A percentile compares a stretch with the other conserved stretches of the same genome.
Evolutionary conservation across 352 stramenopile genomes (phyloP).

Genomic region (Phytophthora idaei): DNA sequence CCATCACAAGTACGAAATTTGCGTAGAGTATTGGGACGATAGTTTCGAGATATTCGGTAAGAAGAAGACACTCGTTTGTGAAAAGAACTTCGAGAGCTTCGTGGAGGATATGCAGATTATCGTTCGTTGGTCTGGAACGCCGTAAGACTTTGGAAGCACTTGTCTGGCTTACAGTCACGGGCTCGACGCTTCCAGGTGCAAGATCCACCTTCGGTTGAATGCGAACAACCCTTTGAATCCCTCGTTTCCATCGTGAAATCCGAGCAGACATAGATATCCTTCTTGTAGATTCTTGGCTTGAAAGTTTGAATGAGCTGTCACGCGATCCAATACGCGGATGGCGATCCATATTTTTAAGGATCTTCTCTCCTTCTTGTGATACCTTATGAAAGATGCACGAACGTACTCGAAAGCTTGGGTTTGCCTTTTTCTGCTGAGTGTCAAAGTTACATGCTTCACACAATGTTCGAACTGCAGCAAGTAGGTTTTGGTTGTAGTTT

Average conservation of each 20-base stretch:
- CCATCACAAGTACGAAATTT: neutral
- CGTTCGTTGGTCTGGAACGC: neutral
- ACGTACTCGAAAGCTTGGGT: neutral
- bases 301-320: neutral
- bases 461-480: neutral
- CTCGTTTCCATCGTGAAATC: neutral
- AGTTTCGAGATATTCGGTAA: constrained; percentile 2
- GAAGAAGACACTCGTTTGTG: neutral
- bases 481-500: neutral
- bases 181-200: neutral
- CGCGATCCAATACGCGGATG: neutral
- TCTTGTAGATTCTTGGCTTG: neutral
- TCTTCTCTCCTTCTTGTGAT: neutral
- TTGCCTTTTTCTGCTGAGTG: neutral
- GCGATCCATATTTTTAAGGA: neutral
- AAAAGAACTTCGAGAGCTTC: constrained; percentile 1
- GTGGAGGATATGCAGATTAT: neutral
- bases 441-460: neutral
- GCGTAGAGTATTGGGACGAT: neutral
- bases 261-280: neutral
- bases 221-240: neutral
- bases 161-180: neutral
- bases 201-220: neutral
- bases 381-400: neutral
- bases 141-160: neutral